Base-by-base conservation (phyloP, 164 flowering plant genomes). In the Magnolia changhungtana region DNA sequence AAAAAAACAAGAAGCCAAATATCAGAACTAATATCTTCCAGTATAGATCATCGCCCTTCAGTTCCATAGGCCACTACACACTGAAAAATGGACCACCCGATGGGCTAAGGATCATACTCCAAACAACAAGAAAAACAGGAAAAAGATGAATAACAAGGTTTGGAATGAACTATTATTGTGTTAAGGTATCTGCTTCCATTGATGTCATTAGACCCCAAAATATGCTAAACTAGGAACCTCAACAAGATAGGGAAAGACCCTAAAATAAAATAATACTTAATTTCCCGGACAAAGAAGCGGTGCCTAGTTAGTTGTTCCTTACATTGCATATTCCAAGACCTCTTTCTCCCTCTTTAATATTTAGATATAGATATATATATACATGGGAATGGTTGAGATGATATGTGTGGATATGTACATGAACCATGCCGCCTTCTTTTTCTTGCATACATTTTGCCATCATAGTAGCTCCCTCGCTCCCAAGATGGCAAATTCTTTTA, bases 401-500 rank as follows among this genome's bases (percentile, higher is more conserved):
- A n/a, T n/a, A 9, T 24, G 50, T 68, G 31, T 68, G 29, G 71
- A 29, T 68, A 68, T 68, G 71, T 68, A 68, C 71, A 66, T 21
- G 14, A 68, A 29, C 71, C 71, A 31, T 68, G 14, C 69, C 19
- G 7, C 45, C 45, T 37, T 37, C 45, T 0, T 37, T 37, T 66
- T 66, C 61, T 55, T 68, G 50, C 49, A 27, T 14, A 16, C 0
- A 24, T 67, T 16, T 65, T 68, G 11, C 49, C 50, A 16, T 68
- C 45, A 11, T 50, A 68, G 50, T 3, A 14, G 71, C 71, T 31
- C 49, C n/a, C 49, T 29, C 71, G 51, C 50, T 68, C 71, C 19
- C 71, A 68, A 68, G 16, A 68, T 14, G 31, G 71, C 49, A 68
- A 37, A 14, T 37, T 68, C 45, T 37, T 37, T 5, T 37, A 37